Conservation (phyloP, 208 protist species). For the Kentomonas sorsogonicus region DNA sequence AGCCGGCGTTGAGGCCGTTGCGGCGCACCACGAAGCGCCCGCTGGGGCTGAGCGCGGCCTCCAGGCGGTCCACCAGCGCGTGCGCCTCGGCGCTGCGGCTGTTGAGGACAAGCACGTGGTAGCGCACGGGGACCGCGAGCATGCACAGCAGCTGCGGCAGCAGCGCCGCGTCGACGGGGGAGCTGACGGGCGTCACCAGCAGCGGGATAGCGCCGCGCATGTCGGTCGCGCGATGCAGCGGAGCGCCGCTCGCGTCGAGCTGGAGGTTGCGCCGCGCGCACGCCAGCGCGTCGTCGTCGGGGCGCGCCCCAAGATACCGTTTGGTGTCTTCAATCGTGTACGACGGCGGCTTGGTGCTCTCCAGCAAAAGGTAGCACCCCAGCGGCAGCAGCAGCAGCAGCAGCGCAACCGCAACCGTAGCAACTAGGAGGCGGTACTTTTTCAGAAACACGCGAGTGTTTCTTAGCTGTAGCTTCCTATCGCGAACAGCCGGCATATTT, state of each 20-base stretch:
- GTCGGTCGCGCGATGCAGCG: constrained; percentile 8
- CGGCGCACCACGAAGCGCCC: constrained; percentile 25
- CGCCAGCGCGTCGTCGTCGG: constrained; percentile 16
- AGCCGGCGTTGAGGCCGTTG: constrained; percentile 31
- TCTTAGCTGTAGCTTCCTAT: too few relatives aligned
- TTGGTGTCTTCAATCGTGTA: too few relatives aligned
- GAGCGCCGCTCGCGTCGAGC: constrained; percentile 10
- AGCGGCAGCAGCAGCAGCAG: too few relatives aligned
- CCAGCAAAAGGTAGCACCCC: too few relatives aligned
- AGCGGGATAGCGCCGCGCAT: constrained; percentile 28
- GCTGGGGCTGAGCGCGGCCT: constrained; percentile 24
- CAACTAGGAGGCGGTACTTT: too few relatives aligned
- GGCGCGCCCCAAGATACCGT: too few relatives aligned
- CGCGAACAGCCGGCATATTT: too few relatives aligned
- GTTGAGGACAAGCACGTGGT: constrained; percentile 34
- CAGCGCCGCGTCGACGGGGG: constrained; percentile 25
- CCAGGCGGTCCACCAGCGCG: constrained; percentile 18
- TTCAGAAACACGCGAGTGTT: too few relatives aligned
- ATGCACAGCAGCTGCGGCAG: constrained; percentile 31
- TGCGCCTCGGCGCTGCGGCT: constrained; percentile 17
- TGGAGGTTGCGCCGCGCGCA: constrained; percentile 23
- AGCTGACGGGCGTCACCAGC: constrained; percentile 32
- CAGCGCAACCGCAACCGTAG: too few relatives aligned
- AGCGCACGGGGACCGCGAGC: constrained; percentile 32
- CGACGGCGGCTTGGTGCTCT: too few relatives aligned